A percentile compares a stretch with the other conserved stretches of the same genome.
These are phyloP conservation scores for Coemansia sp. DNA, from an alignment of 192 early-diverging fungal species.

Conservation along the genomic window DNA sequence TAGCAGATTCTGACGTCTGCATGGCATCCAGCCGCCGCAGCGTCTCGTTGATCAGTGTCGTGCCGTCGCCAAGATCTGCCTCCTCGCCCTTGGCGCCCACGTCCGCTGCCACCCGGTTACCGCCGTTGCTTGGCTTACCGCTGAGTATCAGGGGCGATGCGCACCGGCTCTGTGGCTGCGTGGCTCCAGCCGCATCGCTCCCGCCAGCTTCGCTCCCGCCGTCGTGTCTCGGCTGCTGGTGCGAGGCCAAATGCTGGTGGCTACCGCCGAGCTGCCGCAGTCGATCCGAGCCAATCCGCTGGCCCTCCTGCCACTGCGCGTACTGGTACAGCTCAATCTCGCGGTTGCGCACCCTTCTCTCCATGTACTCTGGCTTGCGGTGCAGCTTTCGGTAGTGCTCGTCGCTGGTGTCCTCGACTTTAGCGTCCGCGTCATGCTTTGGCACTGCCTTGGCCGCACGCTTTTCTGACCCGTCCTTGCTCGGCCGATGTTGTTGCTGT, in stretches of 20 bases:
- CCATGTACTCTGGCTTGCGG: constrained; percentile 48
- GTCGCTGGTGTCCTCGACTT: constrained; percentile 36
- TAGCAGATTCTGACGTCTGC: background rate
- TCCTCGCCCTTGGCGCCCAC: background rate
- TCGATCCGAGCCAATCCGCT: constrained; percentile 15
- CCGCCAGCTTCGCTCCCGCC: background rate
- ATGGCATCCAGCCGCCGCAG: constrained; percentile 7
- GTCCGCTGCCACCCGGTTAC: background rate
- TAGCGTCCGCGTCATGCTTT: background rate
- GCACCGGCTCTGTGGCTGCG: constrained; percentile 13
- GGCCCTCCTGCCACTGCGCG: constrained; percentile 45
- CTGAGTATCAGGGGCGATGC: constrained; percentile 7
- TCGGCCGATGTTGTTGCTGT: background rate
- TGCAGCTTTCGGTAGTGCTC: constrained; percentile 39
- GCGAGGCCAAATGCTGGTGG: constrained; percentile 7
- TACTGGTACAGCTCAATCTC: constrained; percentile 56
- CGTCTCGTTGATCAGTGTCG: constrained; percentile 17
- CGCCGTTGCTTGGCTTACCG: background rate
- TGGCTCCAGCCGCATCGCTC: constrained; percentile 7
- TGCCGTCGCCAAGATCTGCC: background rate
- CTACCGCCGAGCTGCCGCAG: constrained; percentile 5
- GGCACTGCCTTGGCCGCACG: background rate
- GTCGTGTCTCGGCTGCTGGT: background rate
- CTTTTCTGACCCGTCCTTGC: background rate
- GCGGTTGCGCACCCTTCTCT: constrained; percentile 47